A percentile compares a stretch with the other conserved stretches of the same genome.
These are phyloP conservation scores for Chlorella sorokiniana DNA, from an alignment of 139 green algal genomes.

Conservation along the genomic window DNA sequence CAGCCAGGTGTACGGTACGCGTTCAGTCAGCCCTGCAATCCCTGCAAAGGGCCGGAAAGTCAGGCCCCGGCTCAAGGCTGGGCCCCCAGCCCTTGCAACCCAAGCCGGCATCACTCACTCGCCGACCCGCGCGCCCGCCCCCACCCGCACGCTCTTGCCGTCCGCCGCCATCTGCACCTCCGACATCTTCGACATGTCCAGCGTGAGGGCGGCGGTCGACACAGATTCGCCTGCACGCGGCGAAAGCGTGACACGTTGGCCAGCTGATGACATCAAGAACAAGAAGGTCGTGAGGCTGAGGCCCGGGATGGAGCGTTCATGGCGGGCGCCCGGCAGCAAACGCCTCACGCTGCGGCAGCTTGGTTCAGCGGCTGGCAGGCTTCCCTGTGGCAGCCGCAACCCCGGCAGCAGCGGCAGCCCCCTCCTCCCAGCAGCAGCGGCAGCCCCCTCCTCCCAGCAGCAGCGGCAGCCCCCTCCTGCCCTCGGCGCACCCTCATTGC, in stretches of 20 bases:
- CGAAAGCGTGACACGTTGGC: too few species aligned
- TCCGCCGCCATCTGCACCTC: neutral
- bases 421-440: neutral
- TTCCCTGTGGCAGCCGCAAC: too few species aligned
- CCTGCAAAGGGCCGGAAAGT: too few species aligned
- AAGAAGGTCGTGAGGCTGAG: too few species aligned
- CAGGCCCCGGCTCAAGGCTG: too few species aligned
- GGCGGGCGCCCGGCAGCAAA: too few species aligned
- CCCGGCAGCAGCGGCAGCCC: neutral
- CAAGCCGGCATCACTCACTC: neutral
- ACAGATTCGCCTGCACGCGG: slow-evolving; percentile 5
- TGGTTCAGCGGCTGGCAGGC: too few species aligned
- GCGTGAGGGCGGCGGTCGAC: neutral
- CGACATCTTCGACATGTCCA: neutral
- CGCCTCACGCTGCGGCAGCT: too few species aligned
- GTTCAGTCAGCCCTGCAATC: neutral
- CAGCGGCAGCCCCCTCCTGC: too few species aligned
- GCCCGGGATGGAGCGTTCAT: too few species aligned
- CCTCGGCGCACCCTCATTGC: slow-evolving; percentile 4
- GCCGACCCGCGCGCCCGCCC: neutral
- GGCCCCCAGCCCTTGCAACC: too few species aligned
- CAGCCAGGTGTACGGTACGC: neutral
- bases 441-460: neutral
- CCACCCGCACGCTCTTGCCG: neutral
- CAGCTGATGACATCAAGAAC: too few species aligned